These are phyloP conservation scores for Suillus luteus DNA, from an alignment of 768 basidiomycete genomes.

Conservation along the genomic window DNA sequence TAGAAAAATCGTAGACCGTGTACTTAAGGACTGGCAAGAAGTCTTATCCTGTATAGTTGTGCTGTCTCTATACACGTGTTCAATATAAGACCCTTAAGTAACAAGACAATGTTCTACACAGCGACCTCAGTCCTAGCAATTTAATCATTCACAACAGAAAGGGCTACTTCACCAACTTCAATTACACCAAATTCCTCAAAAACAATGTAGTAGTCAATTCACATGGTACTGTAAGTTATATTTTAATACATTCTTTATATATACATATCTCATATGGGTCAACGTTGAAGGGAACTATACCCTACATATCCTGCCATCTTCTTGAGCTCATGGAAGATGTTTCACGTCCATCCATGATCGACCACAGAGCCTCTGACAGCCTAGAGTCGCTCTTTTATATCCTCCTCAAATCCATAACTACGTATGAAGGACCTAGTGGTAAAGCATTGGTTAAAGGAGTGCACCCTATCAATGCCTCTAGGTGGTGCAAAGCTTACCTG, in stretches of 20 bases:
- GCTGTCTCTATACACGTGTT: no score
- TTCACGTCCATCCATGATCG: fast-evolving
- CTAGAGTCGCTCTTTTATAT: neutral
- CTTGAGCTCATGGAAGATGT: neutral
- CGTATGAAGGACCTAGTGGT: neutral
- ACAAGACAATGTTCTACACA: no score
- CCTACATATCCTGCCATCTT: neutral
- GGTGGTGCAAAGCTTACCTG: neutral
- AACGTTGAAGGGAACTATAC: neutral
- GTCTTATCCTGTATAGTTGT: no score
- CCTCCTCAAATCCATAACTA: neutral
- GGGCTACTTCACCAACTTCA: neutral
- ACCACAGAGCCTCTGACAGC: neutral
- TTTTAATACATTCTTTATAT: neutral
- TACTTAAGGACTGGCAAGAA: no score
- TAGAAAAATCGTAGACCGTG: no score
- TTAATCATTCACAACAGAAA: neutral
- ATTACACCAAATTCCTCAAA: neutral
- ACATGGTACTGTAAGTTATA: neutral
- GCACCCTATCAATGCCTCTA: neutral
- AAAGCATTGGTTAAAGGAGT: fast-evolving
- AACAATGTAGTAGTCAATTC: neutral
- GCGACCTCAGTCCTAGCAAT: neutral
- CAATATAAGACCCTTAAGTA: no score
- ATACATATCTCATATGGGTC: neutral